Evolutionary conservation across 176 grass and related monocot species (phyloP), one percentile per base, ranked within the genome.

Genomic region (Tillandsia leiboldiana): DNA sequence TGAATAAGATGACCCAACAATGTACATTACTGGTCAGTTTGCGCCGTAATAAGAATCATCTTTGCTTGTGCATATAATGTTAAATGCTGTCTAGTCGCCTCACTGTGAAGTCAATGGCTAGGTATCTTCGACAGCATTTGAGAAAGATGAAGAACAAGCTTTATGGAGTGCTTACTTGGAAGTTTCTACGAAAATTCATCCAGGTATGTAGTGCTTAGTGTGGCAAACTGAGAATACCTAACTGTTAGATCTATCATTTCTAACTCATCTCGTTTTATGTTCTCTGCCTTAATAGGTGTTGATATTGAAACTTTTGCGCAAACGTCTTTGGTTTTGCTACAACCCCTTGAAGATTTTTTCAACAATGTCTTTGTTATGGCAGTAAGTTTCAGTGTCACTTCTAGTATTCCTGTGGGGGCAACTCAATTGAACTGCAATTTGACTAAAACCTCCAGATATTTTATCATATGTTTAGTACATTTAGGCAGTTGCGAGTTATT

Each of bases 291-390:
- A 80, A 10, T 83, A 96, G 93, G 81, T 22, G 73, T 89, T 18
- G 79, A 87, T 74, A 71, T 96, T 52, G 81, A 75, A 83, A 79
- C 70, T 53, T 96, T 96, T 28, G 74, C 63, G 0, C 66, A 90
- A 33, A 86, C 84, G 24, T 96, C 93, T 57, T 63, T 92, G 53
- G 24, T 81, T 20, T 78, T 96, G 68, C 75, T 87, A 67, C 86
- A 85, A 52, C 89, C 93, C 10, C 74, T 96, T 26, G 86, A 96
- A 59, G 93, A 96, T 92, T 96, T 96, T 77, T 96, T 96, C 68
- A 83, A 85, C 63, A 90, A 83, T 27, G 89, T 96, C 23, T 96
- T 87, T 11, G 93, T 96, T 24, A 96, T 96, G 93, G 93, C 53
- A 69, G 93, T 96, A 85, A 84, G 89, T 49, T 26, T 79, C n/a